Evolutionary conservation across 139 green algal genomes (phyloP), one percentile per base, ranked within the genome.

Genomic region (Parachlorella kessleri): DNA sequence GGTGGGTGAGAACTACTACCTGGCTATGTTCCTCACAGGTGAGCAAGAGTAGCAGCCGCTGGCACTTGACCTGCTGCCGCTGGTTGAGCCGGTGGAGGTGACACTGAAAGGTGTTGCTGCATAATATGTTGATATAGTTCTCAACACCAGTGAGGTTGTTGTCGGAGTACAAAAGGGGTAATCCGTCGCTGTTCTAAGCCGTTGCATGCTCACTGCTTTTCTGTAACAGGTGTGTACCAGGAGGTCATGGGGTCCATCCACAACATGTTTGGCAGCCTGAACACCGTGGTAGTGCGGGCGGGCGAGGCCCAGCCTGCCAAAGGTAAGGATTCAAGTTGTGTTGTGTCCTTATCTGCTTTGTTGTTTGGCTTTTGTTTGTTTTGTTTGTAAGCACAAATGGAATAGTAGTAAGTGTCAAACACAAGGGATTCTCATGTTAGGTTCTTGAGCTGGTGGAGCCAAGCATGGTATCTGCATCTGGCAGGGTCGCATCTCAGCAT

Each of bases 221-320:
- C 92, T 48, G 70, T 92, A n/a, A 79, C 42, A 6, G 74, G 79
- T 5, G 82, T 81, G 18, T 88, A 84, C 76, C 88, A 93, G 80
- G 87, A 94, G 83, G 69, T 83, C 9, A 89, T 94, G 88, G 90
- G 90, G 6, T 86, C 70, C 38, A 42, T 76, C 3, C 90, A 94
- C 88, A 94, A 94, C 84, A 83, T 94, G 78, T 91, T 94, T 83
- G 90, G 90, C 55, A 53, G 53, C 38, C 77, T 90, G n/a, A 85
- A 94, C 68, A 72, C 71, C 24, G 89, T 85, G 55, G 59, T 72
- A 36, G 65, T 85, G 37, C 63, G 80, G 8, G 66, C 55, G 30
- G 41, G 70, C 32, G 54, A 41, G 35, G 67, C 30, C 6, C 30
- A n/a, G 63, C 53, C 3, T 3, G 9, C 28, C 28, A 28, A 7